phyloP scores from a whole-genome alignment of 306 rosid species.

The Lathyrus tuberosus region DNA sequence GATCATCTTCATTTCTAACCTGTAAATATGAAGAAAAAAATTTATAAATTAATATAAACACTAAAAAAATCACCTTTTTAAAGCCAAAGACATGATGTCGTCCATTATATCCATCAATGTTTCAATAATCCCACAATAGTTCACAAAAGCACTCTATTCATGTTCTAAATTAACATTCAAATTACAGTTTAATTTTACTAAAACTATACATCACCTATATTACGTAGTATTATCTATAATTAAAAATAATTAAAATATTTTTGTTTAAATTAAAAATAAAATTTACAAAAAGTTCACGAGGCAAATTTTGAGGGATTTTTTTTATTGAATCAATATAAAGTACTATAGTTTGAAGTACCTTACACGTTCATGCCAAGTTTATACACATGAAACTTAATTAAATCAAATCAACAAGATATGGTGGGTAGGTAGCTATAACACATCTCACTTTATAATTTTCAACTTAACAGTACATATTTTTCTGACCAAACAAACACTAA shows the following conservation, averaged over 20 bases:
- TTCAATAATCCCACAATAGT: too few species aligned
- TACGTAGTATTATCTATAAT: not conserved
- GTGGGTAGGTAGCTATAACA: conserved; percentile 40
- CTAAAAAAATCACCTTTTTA: too few species aligned
- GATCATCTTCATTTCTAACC: too few species aligned
- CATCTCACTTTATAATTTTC: conserved; percentile 33
- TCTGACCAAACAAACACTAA: conserved; percentile 49
- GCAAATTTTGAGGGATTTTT: not conserved
- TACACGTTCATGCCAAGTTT: conserved; percentile 3
- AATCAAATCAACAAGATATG: not conserved
- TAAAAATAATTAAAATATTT: not conserved
- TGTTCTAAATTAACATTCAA: too few species aligned
- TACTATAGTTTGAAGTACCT: not conserved
- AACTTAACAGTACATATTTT: conserved; percentile 36
- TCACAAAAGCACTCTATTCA: too few species aligned
- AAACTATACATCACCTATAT: not conserved
- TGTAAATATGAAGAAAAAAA: too few species aligned
- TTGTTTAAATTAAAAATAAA: not conserved
- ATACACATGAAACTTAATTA: not conserved
- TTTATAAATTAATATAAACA: too few species aligned
- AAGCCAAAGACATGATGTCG: too few species aligned
- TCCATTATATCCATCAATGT: too few species aligned
- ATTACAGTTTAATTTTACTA: too few species aligned
- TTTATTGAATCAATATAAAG: too few species aligned
- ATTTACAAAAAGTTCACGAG: not conserved